Conservation (phyloP, 2,329 filamentous ascomycete genomes). For the Fusarium hostae region DNA sequence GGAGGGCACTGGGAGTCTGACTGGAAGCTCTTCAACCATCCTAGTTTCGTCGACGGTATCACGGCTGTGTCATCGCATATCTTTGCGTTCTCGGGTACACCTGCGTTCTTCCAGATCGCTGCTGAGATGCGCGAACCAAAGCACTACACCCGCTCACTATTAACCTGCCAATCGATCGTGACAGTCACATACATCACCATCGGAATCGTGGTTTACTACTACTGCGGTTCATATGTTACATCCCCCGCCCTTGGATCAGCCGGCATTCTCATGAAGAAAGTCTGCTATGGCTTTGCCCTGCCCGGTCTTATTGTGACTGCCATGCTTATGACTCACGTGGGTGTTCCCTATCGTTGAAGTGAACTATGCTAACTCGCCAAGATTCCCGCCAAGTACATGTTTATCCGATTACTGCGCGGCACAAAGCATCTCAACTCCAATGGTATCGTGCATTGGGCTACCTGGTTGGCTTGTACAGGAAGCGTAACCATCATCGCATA, state of each 20-base stretch:
- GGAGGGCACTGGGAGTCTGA: slow-evolving; percentile 44
- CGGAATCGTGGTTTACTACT: slow-evolving; percentile 56
- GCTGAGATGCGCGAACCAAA: slow-evolving; percentile 50
- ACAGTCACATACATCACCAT: slow-evolving; percentile 49
- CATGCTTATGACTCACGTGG: slow-evolving; percentile 43
- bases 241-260: slow-evolving; percentile 59
- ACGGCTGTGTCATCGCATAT: slow-evolving; percentile 48
- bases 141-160: slow-evolving; percentile 22
- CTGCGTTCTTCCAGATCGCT: slow-evolving; percentile 48
- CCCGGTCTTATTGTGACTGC: slow-evolving; percentile 45
- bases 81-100: slow-evolving; percentile 52
- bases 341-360: neutral
- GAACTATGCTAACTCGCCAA: neutral
- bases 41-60: slow-evolving; percentile 48
- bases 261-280: slow-evolving; percentile 54
- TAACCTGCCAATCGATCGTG: slow-evolving; percentile 44
- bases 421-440: slow-evolving; percentile 47
- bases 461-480: slow-evolving; percentile 47
- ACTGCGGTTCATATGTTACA: slow-evolving; percentile 57
- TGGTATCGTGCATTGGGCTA: slow-evolving; percentile 45
- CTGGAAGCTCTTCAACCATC: slow-evolving; percentile 45
- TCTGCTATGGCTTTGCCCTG: slow-evolving; percentile 53
- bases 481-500: slow-evolving; percentile 42
- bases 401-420: slow-evolving; percentile 39
- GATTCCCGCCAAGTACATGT: slow-evolving; percentile 34